phyloP scores from a whole-genome alignment of 495 filamentous ascomycete species.

The Lasiosphaeria hispida region DNA sequence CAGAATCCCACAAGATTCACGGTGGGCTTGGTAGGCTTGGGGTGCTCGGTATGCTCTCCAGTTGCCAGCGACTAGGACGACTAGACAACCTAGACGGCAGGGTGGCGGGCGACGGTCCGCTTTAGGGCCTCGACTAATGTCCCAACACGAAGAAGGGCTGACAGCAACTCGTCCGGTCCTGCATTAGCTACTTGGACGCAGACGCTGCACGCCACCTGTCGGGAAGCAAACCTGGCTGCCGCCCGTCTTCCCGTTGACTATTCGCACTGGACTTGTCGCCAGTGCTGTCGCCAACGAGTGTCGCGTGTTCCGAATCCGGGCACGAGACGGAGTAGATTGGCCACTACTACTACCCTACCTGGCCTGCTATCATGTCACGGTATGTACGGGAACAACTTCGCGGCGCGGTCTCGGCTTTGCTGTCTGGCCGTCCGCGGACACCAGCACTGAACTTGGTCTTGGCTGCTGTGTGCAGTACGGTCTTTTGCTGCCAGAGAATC shows the following conservation, averaged over 20 bases:
- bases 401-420: not conserved
- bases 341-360: no score
- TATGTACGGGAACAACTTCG: not conserved
- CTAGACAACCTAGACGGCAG: not conserved
- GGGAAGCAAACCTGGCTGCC: conserved; percentile 17
- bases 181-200: not conserved
- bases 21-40: conserved; percentile 2
- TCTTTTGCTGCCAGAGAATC: conserved; percentile 12
- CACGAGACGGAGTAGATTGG: no score
- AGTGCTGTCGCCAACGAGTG: not conserved
- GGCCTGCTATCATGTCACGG: no score
- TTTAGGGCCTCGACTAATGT: conserved; percentile 3
- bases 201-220: conserved; percentile 24
- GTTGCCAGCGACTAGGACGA: no score
- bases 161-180: not conserved
- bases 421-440: not conserved
- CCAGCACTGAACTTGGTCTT: conserved; percentile 1
- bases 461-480: not conserved
- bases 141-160: conserved; percentile 16
- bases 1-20: not conserved
- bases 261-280: no score
- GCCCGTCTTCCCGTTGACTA: not conserved
- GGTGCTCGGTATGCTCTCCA: no score
- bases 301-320: not conserved
- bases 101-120: conserved; percentile 9